Percentiles rank a stretch among this genome's conserved stretches.
phyloP scores from a whole-genome alignment of 2,329 filamentous ascomycete genomes.

The Ascomycota sp. region DNA sequence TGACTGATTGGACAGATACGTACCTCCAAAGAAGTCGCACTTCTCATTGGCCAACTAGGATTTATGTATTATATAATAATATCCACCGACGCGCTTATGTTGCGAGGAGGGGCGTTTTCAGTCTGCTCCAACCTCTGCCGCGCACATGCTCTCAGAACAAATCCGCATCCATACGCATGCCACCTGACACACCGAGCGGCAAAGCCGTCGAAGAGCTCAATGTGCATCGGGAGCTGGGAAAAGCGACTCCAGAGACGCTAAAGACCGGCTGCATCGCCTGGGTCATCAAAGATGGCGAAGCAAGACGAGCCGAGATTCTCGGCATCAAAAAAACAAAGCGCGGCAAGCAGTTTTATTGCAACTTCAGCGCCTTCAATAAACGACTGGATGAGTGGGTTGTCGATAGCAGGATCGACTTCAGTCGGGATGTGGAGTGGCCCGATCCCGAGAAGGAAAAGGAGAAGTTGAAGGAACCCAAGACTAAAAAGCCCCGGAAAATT shows the following conservation, averaged over 20 bases:
- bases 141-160: too few species aligned
- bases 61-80: too few species aligned
- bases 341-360: conserved; percentile 79
- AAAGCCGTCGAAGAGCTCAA: conserved; percentile 36
- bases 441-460: conserved; percentile 76
- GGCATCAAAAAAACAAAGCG: conserved; percentile 82
- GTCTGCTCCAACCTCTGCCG: too few species aligned
- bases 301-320: conserved; percentile 87
- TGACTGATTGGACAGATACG: too few species aligned
- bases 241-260: conserved; percentile 68
- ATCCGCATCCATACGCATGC: too few species aligned
- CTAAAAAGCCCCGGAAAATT: conserved; percentile 51
- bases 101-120: too few species aligned
- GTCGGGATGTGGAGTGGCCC: conserved; percentile 89
- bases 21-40: too few species aligned
- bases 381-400: conserved; percentile 69
- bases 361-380: conserved; percentile 98
- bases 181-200: conserved; percentile 23
- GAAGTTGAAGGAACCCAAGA: conserved; percentile 53
- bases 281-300: conserved; percentile 54
- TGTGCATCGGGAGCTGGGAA: conserved; percentile 47
- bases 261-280: conserved; percentile 38
- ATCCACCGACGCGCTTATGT: too few species aligned
- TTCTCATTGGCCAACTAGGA: too few species aligned
- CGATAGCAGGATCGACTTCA: conserved; percentile 62